phyloP scores from a whole-genome alignment of 2,329 filamentous ascomycete genomes.

The Cyphellophora attinorum region DNA sequence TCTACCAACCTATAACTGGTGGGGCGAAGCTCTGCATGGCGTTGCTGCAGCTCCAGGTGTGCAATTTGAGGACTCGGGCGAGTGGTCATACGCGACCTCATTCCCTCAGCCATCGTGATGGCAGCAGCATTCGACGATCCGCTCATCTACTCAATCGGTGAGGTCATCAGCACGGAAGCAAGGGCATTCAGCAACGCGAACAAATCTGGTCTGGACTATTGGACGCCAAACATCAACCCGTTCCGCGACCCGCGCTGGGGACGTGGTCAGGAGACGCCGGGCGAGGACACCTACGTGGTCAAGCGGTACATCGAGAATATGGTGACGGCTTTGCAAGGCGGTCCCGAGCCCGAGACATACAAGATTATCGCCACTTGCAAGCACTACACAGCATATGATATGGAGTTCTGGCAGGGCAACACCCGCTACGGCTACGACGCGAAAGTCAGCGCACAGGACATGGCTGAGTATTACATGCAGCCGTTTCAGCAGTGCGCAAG shows the following conservation, averaged over 20 bases:
- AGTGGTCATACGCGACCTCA: constrained; percentile 52
- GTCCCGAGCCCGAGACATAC: constrained; percentile 27
- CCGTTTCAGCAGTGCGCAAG: constrained; percentile 55
- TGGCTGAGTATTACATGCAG: constrained; percentile 59
- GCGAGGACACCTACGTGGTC: constrained; percentile 45
- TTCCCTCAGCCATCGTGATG: constrained; percentile 57
- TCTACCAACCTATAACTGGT: constrained; percentile 42
- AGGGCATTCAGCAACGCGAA: constrained; percentile 56
- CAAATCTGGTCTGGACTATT: constrained; percentile 47
- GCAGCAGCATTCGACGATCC: constrained; percentile 56
- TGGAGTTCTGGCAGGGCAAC: constrained; percentile 35
- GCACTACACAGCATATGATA: constrained; percentile 49
- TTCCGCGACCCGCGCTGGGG: constrained; percentile 57
- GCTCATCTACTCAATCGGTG: constrained; percentile 48
- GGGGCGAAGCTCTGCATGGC: constrained; percentile 45
- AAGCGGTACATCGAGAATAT: constrained; percentile 43
- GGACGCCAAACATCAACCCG: constrained; percentile 60
- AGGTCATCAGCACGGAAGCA: constrained; percentile 47
- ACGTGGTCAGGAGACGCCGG: constrained; percentile 51
- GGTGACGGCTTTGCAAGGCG: constrained; percentile 45
- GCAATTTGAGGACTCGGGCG: constrained; percentile 41
- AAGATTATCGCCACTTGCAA: constrained; percentile 48
- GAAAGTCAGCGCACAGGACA: constrained; percentile 39
- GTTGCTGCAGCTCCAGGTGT: constrained; percentile 47
- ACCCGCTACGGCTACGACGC: constrained; percentile 1